These are phyloP conservation scores for Euphorbia tirucalli DNA, from an alignment of 345 rosid genomes.

Conservation along the genomic window DNA sequence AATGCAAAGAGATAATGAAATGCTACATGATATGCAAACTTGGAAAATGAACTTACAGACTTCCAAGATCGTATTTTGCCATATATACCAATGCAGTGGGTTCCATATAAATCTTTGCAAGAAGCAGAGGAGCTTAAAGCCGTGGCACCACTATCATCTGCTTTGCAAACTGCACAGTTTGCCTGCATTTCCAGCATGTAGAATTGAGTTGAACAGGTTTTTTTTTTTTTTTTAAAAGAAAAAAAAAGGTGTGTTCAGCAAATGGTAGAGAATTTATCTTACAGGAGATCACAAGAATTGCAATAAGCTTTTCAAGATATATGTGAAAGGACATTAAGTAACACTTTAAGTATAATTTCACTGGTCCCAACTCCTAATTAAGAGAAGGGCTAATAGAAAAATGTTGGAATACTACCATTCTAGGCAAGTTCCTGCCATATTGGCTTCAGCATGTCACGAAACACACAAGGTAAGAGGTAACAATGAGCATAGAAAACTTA, in stretches of 20 bases:
- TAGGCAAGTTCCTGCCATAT: neutral
- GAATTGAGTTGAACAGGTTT: neutral
- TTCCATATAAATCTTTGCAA: conserved; percentile 86
- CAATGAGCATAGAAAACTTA: neutral
- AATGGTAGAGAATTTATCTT: neutral
- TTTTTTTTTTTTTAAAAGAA: neutral
- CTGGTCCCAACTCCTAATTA: too few relatives aligned
- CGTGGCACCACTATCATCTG: conserved; percentile 86
- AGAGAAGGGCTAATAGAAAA: too few relatives aligned
- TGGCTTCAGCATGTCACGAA: neutral
- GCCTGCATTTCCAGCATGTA: conserved; percentile 50
- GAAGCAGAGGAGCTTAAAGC: conserved; percentile 76
- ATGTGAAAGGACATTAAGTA: neutral
- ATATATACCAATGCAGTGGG: conserved; percentile 74
- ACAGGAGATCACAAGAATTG: neutral
- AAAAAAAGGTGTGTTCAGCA: neutral
- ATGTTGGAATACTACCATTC: neutral
- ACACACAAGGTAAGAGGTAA: neutral
- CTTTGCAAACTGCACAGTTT: conserved; percentile 89
- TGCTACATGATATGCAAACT: neutral
- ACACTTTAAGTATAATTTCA: neutral
- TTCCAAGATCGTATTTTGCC: conserved; percentile 97
- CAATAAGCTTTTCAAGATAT: neutral
- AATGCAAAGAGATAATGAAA: neutral
- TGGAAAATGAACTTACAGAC: conserved; percentile 62